Percentiles rank a stretch among this genome's conserved stretches.
phyloP scores from a whole-genome alignment of 2,329 filamentous ascomycete species.

The Incumbomyces lentus region DNA sequence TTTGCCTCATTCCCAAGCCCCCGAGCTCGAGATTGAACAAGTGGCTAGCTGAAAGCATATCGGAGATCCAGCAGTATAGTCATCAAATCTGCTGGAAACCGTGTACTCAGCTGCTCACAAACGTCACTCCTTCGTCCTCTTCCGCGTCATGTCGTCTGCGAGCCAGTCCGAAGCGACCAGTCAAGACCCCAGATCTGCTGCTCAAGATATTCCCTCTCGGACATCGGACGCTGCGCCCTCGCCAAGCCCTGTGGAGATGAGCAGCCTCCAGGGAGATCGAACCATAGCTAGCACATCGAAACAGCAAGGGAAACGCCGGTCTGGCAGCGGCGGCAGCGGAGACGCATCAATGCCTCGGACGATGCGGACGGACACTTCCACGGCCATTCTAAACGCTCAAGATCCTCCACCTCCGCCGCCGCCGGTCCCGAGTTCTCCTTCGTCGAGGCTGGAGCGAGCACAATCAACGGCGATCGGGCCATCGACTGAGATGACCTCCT shows the following conservation, averaged over 20 bases:
- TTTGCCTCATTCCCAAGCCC: too few relatives aligned
- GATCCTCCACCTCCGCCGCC: slow-evolving; percentile 14
- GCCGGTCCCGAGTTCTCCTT: slow-evolving; percentile 4
- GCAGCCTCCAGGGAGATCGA: slow-evolving; percentile 7
- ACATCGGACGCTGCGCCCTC: slow-evolving; percentile 10
- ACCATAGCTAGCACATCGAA: background rate
- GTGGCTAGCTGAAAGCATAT: too few relatives aligned
- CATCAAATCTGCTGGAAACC: too few relatives aligned
- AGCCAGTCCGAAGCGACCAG: slow-evolving; percentile 1
- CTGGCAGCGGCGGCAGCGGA: background rate
- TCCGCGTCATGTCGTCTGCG: background rate
- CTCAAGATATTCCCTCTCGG: slow-evolving; percentile 13
- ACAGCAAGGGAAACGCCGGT: slow-evolving; percentile 6
- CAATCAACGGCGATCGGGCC: slow-evolving; percentile 20
- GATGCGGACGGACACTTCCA: slow-evolving; percentile 17
- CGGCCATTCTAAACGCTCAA: slow-evolving; percentile 17
- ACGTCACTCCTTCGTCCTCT: slow-evolving; percentile 4
- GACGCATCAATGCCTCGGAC: slow-evolving; percentile 8
- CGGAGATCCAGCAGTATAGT: too few relatives aligned
- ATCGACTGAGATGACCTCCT: slow-evolving; percentile 18
- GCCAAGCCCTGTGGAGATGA: slow-evolving; percentile 18
- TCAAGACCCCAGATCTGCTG: slow-evolving; percentile 8
- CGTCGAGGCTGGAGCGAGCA: slow-evolving; percentile 11
- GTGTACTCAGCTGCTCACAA: background rate
- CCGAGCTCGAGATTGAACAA: too few relatives aligned